These are phyloP conservation scores for Chaetomium fimeti DNA, from an alignment of 495 filamentous ascomycete genomes.

Conservation along the genomic window DNA sequence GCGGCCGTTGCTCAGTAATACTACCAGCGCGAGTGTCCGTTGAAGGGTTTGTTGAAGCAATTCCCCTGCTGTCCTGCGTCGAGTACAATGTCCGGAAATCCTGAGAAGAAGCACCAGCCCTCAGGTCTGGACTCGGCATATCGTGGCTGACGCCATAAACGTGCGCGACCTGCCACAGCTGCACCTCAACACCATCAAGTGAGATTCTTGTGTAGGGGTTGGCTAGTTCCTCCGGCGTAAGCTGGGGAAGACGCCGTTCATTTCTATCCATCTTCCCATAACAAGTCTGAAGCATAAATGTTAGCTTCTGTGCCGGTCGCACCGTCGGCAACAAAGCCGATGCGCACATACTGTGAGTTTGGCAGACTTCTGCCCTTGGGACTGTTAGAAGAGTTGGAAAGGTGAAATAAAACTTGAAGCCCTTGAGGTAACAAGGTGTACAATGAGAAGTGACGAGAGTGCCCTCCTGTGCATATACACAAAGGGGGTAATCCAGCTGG, in stretches of 20 bases:
- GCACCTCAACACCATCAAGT: slow-evolving; percentile 4
- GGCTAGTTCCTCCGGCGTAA: slow-evolving; percentile 6
- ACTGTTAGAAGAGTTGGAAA: neutral
- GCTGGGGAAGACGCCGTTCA: neutral
- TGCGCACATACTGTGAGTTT: neutral
- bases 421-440: neutral
- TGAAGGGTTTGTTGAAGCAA: neutral
- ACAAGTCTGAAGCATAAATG: neutral
- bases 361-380: neutral
- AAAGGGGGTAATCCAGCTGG: neutral
- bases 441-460: neutral
- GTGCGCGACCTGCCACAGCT: slow-evolving; percentile 27
- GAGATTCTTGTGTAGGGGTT: slow-evolving; percentile 9
- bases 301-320: neutral
- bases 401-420: neutral
- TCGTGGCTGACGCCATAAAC: slow-evolving; percentile 5
- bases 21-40: no score
- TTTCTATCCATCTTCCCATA: slow-evolving; percentile 1
- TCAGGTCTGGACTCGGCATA: neutral
- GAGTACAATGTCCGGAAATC: slow-evolving; percentile 1
- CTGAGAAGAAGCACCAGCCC: neutral
- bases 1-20: no score
- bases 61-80: no score
- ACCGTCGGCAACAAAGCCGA: neutral
- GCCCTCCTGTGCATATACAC: neutral